Conservation (phyloP, 805 yeast species). For the Scheffersomyces lignosus region DNA sequence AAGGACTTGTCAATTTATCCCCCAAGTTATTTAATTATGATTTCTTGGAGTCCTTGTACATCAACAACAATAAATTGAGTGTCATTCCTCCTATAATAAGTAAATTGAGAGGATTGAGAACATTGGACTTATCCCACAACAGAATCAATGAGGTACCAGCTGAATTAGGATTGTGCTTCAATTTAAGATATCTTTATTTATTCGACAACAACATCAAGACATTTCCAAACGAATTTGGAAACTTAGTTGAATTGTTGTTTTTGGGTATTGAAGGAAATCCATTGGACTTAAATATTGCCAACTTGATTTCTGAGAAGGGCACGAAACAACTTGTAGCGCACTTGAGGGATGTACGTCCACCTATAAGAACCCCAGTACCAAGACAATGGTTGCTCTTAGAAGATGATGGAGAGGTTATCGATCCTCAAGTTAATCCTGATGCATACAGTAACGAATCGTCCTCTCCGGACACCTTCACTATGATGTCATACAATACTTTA, state of each 20-base stretch:
- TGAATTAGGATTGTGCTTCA: constrained; percentile 81
- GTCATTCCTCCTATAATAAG: constrained; percentile 67
- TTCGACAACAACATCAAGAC: constrained; percentile 81
- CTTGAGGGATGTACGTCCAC: constrained; percentile 80
- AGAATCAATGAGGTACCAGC: constrained; percentile 68
- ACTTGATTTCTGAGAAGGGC: constrained; percentile 75
- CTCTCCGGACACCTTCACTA: constrained; percentile 54
- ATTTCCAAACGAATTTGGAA: constrained; percentile 85
- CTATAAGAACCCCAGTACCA: constrained; percentile 61
- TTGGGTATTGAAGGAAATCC: constrained; percentile 95
- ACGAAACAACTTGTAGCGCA: constrained; percentile 79
- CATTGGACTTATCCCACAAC: constrained; percentile 84
- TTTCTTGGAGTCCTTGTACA: constrained; percentile 81
- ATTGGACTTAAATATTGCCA: constrained; percentile 61
- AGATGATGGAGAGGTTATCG: constrained; percentile 67
- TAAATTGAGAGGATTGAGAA: constrained; percentile 69
- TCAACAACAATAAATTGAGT: constrained; percentile 81
- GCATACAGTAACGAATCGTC: constrained; percentile 30
- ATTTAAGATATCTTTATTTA: constrained; percentile 75
- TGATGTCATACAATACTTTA: constrained; percentile 85
- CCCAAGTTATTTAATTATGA: constrained; percentile 75
- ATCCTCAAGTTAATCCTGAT: constrained; percentile 30
- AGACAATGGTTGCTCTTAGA: constrained; percentile 82
- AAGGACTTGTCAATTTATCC: constrained; percentile 71
- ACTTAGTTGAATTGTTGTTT: constrained; percentile 77